phyloP scores from a whole-genome alignment of 495 filamentous ascomycete genomes.

The Daldinia bambusicola region DNA sequence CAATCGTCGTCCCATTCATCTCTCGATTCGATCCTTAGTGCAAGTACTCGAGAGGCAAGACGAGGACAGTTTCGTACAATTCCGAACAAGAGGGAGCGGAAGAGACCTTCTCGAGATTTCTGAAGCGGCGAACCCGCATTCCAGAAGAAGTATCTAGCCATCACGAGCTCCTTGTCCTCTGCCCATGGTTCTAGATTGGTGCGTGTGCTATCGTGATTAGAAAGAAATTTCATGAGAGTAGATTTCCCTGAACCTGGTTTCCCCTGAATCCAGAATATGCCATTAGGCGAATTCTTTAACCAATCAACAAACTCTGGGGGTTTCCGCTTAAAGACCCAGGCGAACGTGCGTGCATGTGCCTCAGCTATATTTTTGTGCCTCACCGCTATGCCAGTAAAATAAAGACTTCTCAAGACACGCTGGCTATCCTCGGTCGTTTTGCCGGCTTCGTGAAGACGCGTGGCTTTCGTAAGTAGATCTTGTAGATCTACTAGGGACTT shows the following conservation, averaged over 20 bases:
- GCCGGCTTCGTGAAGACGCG: background rate
- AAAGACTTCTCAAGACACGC: conserved; percentile 4
- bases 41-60: background rate
- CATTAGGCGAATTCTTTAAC: conserved; percentile 16
- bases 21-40: background rate
- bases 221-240: conserved; percentile 45
- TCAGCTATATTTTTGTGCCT: conserved; percentile 16
- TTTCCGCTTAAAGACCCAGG: conserved; percentile 17
- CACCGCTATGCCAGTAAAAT: conserved; percentile 8
- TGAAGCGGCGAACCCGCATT: conserved; percentile 50
- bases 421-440: background rate
- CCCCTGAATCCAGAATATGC: conserved; percentile 41
- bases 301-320: conserved; percentile 23
- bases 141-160: conserved; percentile 60
- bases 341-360: conserved; percentile 26
- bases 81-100: conserved; percentile 56
- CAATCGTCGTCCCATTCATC: background rate
- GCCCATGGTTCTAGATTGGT: conserved; percentile 43
- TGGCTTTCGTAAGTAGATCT: background rate
- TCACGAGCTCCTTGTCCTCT: conserved; percentile 31
- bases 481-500: background rate
- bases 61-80: conserved; percentile 46
- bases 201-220: conserved; percentile 24
- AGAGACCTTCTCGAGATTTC: conserved; percentile 56
- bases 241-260: conserved; percentile 46